A percentile compares a stretch with the other conserved stretches of the same genome.
Evolutionary conservation across 768 basidiomycete genomes (phyloP).

Genomic region (Trametes cinnabarina): DNA sequence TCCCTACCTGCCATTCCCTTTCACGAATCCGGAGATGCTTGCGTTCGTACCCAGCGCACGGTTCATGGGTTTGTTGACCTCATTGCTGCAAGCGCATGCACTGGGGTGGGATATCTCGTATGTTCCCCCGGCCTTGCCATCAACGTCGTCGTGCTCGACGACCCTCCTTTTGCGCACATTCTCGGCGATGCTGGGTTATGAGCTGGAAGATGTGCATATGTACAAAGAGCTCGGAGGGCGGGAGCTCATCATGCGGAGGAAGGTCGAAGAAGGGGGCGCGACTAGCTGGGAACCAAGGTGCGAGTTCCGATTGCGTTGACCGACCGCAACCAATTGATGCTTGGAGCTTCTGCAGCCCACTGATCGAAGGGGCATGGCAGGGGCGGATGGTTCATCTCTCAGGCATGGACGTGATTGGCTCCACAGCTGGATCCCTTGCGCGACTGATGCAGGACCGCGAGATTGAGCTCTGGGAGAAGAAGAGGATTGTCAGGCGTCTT

Average conservation of each 20-base stretch:
- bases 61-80: slow-evolving; percentile 58
- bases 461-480: slow-evolving; percentile 62
- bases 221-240: slow-evolving; percentile 69
- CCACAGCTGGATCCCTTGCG: slow-evolving; percentile 62
- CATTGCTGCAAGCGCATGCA: slow-evolving; percentile 60
- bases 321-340: not conserved
- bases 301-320: not conserved
- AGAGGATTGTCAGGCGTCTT: slow-evolving; percentile 53
- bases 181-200: slow-evolving; percentile 57
- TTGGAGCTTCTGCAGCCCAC: slow-evolving; percentile 33
- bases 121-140: slow-evolving; percentile 54
- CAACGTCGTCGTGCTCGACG: slow-evolving; percentile 61
- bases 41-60: slow-evolving; percentile 45
- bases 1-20: slow-evolving; percentile 43
- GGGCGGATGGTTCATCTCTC: slow-evolving; percentile 58
- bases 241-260: slow-evolving; percentile 61
- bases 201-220: slow-evolving; percentile 56
- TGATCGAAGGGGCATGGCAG: slow-evolving; percentile 58
- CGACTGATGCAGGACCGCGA: slow-evolving; percentile 61
- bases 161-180: slow-evolving; percentile 56
- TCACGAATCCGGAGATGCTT: slow-evolving; percentile 29
- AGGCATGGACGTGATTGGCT: slow-evolving; percentile 62
- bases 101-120: slow-evolving; percentile 65
- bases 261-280: slow-evolving; percentile 55
- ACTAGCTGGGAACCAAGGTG: slow-evolving; percentile 58